phyloP scores from a whole-genome alignment of 345 rosid genomes.

The Dimocarpus longan region DNA sequence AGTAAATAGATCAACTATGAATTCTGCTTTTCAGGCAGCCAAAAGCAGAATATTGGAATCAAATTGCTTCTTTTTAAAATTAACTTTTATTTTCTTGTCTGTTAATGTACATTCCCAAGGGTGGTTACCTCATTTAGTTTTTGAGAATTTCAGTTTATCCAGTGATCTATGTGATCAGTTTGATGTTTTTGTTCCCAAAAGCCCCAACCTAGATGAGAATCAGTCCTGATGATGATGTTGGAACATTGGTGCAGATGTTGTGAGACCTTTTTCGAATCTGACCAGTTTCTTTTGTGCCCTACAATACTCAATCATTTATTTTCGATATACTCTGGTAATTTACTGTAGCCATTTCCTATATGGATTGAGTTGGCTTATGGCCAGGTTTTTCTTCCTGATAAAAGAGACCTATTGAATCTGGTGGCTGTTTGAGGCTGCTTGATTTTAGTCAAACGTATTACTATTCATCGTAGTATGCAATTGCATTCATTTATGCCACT shows the following conservation, averaged over 20 bases:
- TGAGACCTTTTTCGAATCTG: neutral
- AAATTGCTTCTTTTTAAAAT: neutral
- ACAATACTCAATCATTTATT: neutral
- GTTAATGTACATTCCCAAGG: neutral
- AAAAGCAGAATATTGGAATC: neutral
- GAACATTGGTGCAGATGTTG: constrained; percentile 4
- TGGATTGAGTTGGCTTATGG: neutral
- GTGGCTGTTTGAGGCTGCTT: neutral
- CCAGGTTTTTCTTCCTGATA: neutral
- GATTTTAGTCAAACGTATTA: neutral
- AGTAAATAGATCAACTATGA: neutral
- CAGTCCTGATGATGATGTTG: neutral
- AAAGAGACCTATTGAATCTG: neutral
- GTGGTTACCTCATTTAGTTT: neutral
- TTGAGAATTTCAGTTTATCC: neutral
- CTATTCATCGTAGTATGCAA: neutral
- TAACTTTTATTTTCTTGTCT: neutral
- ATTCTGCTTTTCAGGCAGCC: neutral
- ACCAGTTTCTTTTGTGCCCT: neutral
- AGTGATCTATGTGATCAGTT: neutral
- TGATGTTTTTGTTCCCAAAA: neutral
- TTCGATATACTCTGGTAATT: neutral
- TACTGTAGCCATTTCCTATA: neutral
- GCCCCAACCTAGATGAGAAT: neutral
- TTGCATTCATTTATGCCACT: constrained; percentile 7